Evolutionary conservation across 495 filamentous ascomycete genomes (phyloP).

Genomic region (Annulohypoxylon stygium): DNA sequence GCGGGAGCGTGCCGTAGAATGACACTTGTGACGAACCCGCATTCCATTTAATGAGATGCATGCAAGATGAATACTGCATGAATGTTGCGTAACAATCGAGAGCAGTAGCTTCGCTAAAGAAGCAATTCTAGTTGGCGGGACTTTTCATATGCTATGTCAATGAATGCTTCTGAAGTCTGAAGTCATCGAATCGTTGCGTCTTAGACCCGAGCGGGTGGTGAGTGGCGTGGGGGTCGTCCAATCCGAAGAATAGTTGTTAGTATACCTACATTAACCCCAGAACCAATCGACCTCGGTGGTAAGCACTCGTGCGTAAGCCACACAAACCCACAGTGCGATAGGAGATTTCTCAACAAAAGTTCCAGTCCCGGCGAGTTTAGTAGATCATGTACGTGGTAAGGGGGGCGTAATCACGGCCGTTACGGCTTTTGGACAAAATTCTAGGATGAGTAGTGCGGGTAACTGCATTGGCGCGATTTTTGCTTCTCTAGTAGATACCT

Average conservation of each 20-base stretch:
- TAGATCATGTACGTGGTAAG: constrained; percentile 16
- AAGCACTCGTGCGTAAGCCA: background rate
- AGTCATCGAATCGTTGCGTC: constrained; percentile 9
- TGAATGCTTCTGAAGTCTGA: background rate
- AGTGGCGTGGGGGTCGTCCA: constrained; percentile 15
- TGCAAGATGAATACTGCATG: constrained; percentile 37
- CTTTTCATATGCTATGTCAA: background rate
- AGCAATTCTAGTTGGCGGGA: background rate
- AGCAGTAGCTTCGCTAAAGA: constrained; percentile 13
- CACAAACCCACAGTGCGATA: background rate
- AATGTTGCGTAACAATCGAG: constrained; percentile 30
- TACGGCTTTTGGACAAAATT: constrained; percentile 28
- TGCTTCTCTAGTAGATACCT: constrained; percentile 5
- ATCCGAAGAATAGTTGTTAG: background rate
- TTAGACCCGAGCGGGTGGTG: constrained; percentile 12
- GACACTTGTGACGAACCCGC: constrained; percentile 34
- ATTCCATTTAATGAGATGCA: constrained; percentile 18
- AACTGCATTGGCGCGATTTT: constrained; percentile 41
- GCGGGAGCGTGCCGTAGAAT: constrained; percentile 41
- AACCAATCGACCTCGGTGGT: background rate
- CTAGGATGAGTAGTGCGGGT: constrained; percentile 46
- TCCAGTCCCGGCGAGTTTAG: background rate
- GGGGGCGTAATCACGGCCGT: constrained; percentile 27
- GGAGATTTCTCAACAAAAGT: background rate
- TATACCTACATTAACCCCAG: background rate